These are phyloP conservation scores for Microsporum canis DNA, from an alignment of 2,329 filamentous ascomycete genomes.

Conservation along the genomic window DNA sequence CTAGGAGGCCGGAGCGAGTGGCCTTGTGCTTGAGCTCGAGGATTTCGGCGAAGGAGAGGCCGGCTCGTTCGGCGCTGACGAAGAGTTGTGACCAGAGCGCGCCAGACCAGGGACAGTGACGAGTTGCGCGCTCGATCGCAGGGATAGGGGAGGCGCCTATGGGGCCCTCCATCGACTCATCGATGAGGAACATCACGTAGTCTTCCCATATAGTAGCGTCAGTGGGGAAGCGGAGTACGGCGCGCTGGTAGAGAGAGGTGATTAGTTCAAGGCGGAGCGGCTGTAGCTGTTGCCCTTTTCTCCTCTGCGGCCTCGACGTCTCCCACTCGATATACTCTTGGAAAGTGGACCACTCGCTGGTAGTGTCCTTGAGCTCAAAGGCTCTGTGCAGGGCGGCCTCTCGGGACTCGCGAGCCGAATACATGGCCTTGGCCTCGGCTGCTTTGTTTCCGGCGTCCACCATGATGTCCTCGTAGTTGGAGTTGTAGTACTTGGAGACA, in stretches of 20 bases:
- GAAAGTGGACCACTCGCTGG: slow-evolving; percentile 43
- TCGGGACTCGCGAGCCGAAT: slow-evolving; percentile 41
- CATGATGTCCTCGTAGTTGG: slow-evolving; percentile 49
- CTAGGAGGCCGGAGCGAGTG: slow-evolving; percentile 72
- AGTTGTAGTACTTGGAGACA: slow-evolving; percentile 44
- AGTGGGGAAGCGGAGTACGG: slow-evolving; percentile 59
- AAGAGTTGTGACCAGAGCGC: slow-evolving; percentile 84
- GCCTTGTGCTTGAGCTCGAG: slow-evolving; percentile 86
- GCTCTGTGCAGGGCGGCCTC: slow-evolving; percentile 45
- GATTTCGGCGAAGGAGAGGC: slow-evolving; percentile 64
- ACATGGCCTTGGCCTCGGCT: slow-evolving; percentile 43
- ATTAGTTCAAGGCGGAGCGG: slow-evolving; percentile 42
- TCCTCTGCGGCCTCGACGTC: slow-evolving; percentile 33
- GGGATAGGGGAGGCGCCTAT: slow-evolving; percentile 47
- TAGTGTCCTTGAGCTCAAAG: slow-evolving; percentile 40
- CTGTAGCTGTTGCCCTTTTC: slow-evolving; percentile 34
- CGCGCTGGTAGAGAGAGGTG: slow-evolving; percentile 63
- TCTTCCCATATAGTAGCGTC: slow-evolving; percentile 74
- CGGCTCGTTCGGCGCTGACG: slow-evolving; percentile 67
- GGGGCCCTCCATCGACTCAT: slow-evolving; percentile 39
- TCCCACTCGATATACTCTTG: slow-evolving; percentile 79
- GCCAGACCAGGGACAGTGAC: slow-evolving; percentile 89
- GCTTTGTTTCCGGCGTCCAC: slow-evolving; percentile 42
- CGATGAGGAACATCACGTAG: slow-evolving; percentile 61
- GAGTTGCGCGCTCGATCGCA: slow-evolving; percentile 67